These are phyloP conservation scores for Gymnopilus dilepis DNA, from an alignment of 768 basidiomycete genomes.

Conservation along the genomic window DNA sequence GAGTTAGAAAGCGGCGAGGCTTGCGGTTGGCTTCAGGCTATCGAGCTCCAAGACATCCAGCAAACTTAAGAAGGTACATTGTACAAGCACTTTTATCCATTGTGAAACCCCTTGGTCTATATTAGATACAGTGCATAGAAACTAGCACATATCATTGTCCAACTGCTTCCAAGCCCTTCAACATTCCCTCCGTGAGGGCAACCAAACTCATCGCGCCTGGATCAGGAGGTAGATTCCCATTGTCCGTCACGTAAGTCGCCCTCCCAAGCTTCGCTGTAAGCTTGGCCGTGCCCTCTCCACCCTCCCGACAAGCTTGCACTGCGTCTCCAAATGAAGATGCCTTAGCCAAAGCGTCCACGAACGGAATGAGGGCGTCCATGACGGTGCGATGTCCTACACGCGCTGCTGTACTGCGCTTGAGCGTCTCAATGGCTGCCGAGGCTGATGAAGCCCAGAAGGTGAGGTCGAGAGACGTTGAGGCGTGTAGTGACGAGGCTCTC, in stretches of 20 bases:
- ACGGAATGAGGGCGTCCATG: constrained; percentile 9
- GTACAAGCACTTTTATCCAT: too few species aligned
- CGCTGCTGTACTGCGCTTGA: constrained; percentile 5
- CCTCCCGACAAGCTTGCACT: constrained; percentile 1
- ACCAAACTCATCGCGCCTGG: constrained; percentile 10
- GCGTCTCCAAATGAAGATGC: neutral
- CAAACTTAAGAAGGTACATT: too few species aligned
- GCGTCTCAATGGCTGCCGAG: neutral
- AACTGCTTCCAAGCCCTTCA: constrained; percentile 5
- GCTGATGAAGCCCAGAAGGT: constrained; percentile 5
- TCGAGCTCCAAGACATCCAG: too few species aligned
- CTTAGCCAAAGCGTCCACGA: neutral
- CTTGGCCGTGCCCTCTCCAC: constrained; percentile 6
- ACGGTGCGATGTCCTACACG: constrained; percentile 3
- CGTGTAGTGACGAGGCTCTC: neutral
- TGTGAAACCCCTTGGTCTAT: too few species aligned
- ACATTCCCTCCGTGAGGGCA: neutral
- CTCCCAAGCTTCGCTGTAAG: constrained; percentile 4
- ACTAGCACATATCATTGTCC: too few species aligned
- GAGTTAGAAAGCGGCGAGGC: too few species aligned
- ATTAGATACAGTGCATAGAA: too few species aligned
- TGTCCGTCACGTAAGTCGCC: constrained; percentile 6
- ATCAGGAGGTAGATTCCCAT: neutral
- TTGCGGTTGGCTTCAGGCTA: too few species aligned
- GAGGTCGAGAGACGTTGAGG: neutral